Conservation (phyloP, 2,329 filamentous ascomycete species). For the Xylaria polymorpha region DNA sequence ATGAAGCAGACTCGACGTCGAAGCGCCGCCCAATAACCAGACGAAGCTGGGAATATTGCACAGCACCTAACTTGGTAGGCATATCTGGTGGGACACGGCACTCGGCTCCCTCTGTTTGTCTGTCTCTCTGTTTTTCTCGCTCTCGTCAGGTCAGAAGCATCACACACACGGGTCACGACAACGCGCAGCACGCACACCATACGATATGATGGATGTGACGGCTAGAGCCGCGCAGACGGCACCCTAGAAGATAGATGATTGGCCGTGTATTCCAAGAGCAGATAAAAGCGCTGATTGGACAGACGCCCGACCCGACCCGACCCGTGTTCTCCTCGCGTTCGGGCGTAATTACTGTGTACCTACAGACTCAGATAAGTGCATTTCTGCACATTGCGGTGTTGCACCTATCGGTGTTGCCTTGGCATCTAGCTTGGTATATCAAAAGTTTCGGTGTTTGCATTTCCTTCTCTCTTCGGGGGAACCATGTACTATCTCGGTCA, state of each 20-base stretch:
- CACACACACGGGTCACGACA: background rate
- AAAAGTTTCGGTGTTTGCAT: background rate
- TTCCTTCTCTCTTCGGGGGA: background rate
- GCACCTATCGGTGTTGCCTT: too few relatives aligned
- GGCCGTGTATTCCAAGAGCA: background rate
- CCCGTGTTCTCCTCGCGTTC: background rate
- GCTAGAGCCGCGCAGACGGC: background rate
- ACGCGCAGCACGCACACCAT: background rate
- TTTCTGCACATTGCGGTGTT: too few relatives aligned
- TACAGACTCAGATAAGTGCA: too few relatives aligned
- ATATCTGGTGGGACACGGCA: conserved; percentile 19
- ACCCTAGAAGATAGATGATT: background rate
- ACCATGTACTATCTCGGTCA: background rate
- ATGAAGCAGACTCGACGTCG: conserved; percentile 40
- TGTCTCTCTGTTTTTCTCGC: background rate
- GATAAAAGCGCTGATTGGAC: background rate
- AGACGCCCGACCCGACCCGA: too few relatives aligned
- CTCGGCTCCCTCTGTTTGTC: conserved; percentile 5
- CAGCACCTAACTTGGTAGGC: background rate
- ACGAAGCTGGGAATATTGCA: conserved; percentile 5
- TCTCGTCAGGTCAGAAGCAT: background rate
- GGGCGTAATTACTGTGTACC: background rate
- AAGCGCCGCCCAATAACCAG: conserved; percentile 45
- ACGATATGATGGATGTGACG: background rate
- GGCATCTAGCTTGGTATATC: too few relatives aligned